Evolutionary conservation across 306 rosid genomes (phyloP), one percentile per base, ranked within the genome.

Genomic region (Quercus dentata): DNA sequence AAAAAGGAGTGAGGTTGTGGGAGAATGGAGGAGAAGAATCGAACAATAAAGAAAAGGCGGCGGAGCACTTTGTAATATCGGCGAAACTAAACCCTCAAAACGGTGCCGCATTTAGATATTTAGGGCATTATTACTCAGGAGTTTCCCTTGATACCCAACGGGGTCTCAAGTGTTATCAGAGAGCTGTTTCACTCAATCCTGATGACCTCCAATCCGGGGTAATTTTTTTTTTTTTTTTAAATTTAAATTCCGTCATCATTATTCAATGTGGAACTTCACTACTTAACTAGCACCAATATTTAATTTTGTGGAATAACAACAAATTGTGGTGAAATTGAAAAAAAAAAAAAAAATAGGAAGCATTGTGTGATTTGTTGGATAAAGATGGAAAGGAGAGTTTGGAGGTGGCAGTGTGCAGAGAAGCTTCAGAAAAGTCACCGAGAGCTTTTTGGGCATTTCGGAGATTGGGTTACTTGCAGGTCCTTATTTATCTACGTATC

Each of bases 401-500:
- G 86, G 93, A 88, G 86, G 82, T 79, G 63, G 85, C 94, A n/a
- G 74, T 87, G 64, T 94, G 98, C 86, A 82, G 77, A 21, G 91
- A 92, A 59, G 97, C 97, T 62, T 87, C 97, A 25, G 69, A 81
- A 58, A 88, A 77, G 76, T 94, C 97, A 5, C 97, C 98, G 0
- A 88, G 90, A 75, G 98, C 98, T 69, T 92, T 91, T 75, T 94
- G 97, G 98, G 98, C 97, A 46, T 92, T 91, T 63, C 91, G 90
- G 81, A 89, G 98, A 85, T 72, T 91, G 86, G 98, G 98, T 63
- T 94, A 87, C 86, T 80, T 94, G 80, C 97, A 84, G 92, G 92
- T 91, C 46, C 46, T 38, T 38, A 7, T 38, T 38, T 38, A 38
- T 38, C 46, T 38, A 35, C 41, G 0, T 35, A 35, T 35, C 41